Conservation (phyloP, 768 basidiomycete species). For the Sporobolomyces pararoseus region DNA sequence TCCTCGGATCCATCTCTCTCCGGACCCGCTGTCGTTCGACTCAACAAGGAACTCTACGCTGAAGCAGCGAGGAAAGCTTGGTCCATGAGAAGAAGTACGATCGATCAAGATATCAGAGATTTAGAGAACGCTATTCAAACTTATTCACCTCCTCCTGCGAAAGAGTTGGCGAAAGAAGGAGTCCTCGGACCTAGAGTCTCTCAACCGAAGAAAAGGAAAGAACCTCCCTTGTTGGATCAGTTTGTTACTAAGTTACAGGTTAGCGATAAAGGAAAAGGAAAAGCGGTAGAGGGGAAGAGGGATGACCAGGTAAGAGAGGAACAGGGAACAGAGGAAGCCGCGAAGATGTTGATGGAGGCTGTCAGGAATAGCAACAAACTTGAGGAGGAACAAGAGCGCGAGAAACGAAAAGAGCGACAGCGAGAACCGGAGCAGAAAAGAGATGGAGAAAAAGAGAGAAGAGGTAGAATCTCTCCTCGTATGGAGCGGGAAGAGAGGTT, state of each 20-base stretch:
- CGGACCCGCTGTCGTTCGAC: neutral
- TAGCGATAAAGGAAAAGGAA: neutral
- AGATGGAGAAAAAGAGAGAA: no score
- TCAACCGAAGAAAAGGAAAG: neutral
- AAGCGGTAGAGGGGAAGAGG: no score
- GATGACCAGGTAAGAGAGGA: no score
- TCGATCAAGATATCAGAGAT: constrained; percentile 11
- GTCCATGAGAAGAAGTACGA: neutral
- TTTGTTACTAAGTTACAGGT: neutral
- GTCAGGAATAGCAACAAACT: neutral
- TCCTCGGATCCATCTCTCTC: neutral
- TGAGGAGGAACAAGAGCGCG: neutral
- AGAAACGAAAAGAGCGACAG: no score
- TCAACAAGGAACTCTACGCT: neutral
- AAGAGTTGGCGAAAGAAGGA: no score
- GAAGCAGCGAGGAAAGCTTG: neutral
- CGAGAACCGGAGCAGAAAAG: neutral
- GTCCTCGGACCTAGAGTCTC: neutral
- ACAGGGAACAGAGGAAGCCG: constrained; percentile 7
- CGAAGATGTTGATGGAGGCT: neutral
- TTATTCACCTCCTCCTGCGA: neutral
- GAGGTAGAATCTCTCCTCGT: neutral
- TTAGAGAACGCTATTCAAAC: neutral
- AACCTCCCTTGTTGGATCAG: neutral
- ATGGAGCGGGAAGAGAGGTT: constrained; percentile 1